Percentiles rank a stretch among this genome's conserved stretches.
Evolutionary conservation across 169 alveolate species (phyloP).

Genomic region (Plasmodium adleri): DNA sequence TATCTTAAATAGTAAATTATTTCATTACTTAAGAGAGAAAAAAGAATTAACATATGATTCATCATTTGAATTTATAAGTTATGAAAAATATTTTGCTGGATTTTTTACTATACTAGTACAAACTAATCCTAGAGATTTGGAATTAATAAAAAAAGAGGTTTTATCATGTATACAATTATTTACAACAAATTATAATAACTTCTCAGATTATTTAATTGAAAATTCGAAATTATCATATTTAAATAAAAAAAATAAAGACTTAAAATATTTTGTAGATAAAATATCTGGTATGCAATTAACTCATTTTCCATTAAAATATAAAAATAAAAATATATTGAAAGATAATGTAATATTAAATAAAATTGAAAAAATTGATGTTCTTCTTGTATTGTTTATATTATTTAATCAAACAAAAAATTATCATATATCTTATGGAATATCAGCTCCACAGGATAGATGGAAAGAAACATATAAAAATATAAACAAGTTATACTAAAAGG

Average conservation of each 20-base stretch:
- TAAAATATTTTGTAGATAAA: constrained; percentile 67
- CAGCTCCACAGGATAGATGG: constrained; percentile 72
- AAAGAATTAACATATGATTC: constrained; percentile 90
- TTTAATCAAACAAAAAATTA: constrained; percentile 53
- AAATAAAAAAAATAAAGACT: constrained; percentile 75
- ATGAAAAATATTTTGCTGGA: constrained; percentile 87
- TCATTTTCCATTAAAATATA: constrained; percentile 65
- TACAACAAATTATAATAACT: constrained; percentile 52
- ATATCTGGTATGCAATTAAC: constrained; percentile 57
- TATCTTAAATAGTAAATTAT: constrained; percentile 56
- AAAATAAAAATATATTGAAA: constrained; percentile 38
- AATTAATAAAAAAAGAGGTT: constrained; percentile 79
- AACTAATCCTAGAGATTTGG: constrained; percentile 83
- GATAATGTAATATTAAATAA: constrained; percentile 57
- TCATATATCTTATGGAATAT: constrained; percentile 69
- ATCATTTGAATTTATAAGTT: constrained; percentile 85
- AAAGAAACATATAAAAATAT: constrained; percentile 25
- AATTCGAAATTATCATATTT: constrained; percentile 52
- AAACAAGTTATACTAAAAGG: constrained; percentile 10
- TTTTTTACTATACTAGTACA: constrained; percentile 84
- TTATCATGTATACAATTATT: constrained; percentile 35
- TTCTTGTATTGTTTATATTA: constrained; percentile 41
- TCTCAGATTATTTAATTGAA: constrained; percentile 73
- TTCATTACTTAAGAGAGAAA: constrained; percentile 85
- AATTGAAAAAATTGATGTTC: constrained; percentile 67